Percentiles rank a stretch among this genome's conserved stretches.
phyloP scores from a whole-genome alignment of 345 rosid genomes.

The Eutrema yunnanense region DNA sequence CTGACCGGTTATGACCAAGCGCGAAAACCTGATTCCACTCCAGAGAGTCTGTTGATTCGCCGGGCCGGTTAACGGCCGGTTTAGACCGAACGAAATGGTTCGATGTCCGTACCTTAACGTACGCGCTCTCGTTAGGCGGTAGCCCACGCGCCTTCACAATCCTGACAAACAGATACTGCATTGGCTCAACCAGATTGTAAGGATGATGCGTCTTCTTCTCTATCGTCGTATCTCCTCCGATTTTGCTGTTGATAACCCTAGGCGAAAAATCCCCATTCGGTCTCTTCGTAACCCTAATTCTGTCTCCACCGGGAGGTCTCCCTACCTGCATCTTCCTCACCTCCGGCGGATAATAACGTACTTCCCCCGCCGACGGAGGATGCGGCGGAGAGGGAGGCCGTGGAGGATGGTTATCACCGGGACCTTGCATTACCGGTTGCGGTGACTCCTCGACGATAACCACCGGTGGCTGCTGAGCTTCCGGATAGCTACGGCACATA shows the following conservation, averaged over 20 bases:
- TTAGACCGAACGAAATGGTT: conserved; percentile 43
- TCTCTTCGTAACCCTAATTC: conserved; percentile 46
- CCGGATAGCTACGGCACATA: conserved; percentile 27
- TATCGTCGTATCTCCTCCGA: conserved; percentile 23
- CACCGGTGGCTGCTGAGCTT: conserved; percentile 43
- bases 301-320: conserved; percentile 42
- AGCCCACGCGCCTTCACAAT: conserved; percentile 80
- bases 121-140: conserved; percentile 52
- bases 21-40: conserved; percentile 94
- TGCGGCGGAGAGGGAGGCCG: conserved; percentile 24
- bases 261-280: conserved; percentile 69
- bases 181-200: conserved; percentile 80
- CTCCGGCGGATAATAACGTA: conserved; percentile 38
- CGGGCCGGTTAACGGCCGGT: conserved; percentile 51
- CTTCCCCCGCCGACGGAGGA: conserved; percentile 5
- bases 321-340: conserved; percentile 66
- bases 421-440: conserved; percentile 21
- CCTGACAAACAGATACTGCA: conserved; percentile 71
- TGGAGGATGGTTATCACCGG: conserved; percentile 7
- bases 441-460: conserved; percentile 56
- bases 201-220: conserved; percentile 51
- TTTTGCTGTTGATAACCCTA: conserved; percentile 47
- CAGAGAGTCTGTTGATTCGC: conserved; percentile 55
- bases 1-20: conserved; percentile 45
- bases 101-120: conserved; percentile 57